phyloP scores from a whole-genome alignment of 208 protist species.

The Naegleria lovaniensis region DNA sequence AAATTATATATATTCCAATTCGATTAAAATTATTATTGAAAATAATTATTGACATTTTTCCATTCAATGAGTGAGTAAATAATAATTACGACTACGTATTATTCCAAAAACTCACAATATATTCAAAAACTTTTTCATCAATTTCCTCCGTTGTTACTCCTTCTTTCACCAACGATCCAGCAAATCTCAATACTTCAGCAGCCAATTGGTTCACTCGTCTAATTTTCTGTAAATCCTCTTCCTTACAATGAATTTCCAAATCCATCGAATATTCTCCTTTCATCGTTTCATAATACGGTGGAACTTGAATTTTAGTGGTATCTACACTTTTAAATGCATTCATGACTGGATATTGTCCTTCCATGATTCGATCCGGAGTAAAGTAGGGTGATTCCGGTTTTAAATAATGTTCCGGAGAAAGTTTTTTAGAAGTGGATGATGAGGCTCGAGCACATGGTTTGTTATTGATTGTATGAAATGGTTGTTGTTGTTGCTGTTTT shows the following conservation, averaged over 20 bases:
- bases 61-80: background rate
- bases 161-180: slow-evolving; percentile 65
- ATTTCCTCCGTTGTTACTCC: slow-evolving; percentile 96
- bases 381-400: background rate
- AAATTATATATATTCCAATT: too few relatives aligned
- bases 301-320: background rate
- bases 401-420: background rate
- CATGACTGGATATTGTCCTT: background rate
- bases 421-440: background rate
- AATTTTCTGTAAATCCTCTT: background rate
- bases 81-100: background rate
- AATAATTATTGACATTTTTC: background rate
- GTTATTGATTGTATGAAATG: too few relatives aligned
- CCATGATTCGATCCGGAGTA: background rate
- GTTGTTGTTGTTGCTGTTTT: too few relatives aligned
- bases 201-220: slow-evolving; percentile 46
- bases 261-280: background rate
- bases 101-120: background rate
- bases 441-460: too few relatives aligned
- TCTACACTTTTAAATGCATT: background rate
- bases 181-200: slow-evolving; percentile 88
- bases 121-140: slow-evolving; percentile 55
- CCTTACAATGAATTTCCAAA: background rate
- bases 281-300: background rate
- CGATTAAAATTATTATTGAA: too few relatives aligned